phyloP scores from a whole-genome alignment of 1,284 basidiomycete genomes.

The Apiotrichum domesticum region DNA sequence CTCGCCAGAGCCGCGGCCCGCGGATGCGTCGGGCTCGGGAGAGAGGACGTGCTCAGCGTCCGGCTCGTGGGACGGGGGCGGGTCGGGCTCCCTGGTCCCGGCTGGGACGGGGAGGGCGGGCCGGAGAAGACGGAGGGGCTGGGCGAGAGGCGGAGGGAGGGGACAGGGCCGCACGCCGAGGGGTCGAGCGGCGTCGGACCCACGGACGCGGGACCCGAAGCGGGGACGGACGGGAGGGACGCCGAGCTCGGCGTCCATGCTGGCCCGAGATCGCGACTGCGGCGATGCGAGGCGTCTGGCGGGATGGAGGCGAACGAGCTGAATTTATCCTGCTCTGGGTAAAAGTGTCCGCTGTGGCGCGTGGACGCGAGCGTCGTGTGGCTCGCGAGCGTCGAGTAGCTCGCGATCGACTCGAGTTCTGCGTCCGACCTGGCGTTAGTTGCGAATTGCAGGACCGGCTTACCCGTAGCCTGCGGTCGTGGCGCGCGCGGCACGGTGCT shows the following conservation, averaged over 20 bases:
- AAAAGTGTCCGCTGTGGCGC: not conserved
- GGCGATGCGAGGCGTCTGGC: not conserved
- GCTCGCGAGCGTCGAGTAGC: conserved; percentile 12
- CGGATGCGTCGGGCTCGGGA: not conserved
- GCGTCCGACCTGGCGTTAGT: conserved; percentile 4
- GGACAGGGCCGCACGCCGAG: no score
- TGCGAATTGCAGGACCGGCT: no score
- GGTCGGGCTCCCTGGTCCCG: no score
- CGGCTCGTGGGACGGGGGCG: not conserved
- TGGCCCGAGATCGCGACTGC: not conserved
- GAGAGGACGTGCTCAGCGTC: not conserved
- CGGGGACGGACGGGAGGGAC: not conserved
- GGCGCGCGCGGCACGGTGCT: conserved; percentile 15
- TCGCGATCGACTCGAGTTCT: conserved; percentile 13
- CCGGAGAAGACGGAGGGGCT: no score
- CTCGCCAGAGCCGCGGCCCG: not conserved
- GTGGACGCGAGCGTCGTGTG: conserved; percentile 7
- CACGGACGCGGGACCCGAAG: not conserved
- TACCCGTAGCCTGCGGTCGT: conserved; percentile 8
- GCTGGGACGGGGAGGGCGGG: no score
- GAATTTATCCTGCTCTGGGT: not conserved
- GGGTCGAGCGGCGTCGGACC: no score
- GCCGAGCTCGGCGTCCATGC: not conserved
- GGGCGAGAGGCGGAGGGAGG: no score
- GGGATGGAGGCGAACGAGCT: not conserved